Evolutionary conservation across 192 early-diverging fungal species (phyloP).

Genomic region (Backusella tuberculispora): DNA sequence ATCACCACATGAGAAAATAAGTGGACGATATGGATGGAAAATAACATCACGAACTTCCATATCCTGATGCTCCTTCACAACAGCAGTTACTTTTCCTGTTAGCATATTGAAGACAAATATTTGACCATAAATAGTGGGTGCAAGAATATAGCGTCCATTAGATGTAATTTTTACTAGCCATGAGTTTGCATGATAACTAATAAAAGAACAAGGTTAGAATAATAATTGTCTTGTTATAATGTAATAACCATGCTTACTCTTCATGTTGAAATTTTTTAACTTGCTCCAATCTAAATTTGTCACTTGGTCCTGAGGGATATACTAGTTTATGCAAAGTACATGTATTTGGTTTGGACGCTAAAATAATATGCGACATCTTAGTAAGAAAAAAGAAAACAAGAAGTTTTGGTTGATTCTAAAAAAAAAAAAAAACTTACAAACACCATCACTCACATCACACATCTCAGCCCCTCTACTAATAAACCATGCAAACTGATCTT

Average conservation of each 20-base stretch:
- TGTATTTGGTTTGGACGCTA: slow-evolving; percentile 83
- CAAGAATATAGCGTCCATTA: slow-evolving; percentile 88
- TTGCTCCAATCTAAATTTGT: slow-evolving; percentile 74
- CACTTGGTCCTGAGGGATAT: slow-evolving; percentile 76
- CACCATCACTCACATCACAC: slow-evolving; percentile 77
- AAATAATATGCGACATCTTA: not conserved
- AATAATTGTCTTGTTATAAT: not conserved
- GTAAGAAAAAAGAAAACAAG: not conserved
- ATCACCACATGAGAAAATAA: slow-evolving; percentile 87
- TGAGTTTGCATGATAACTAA: slow-evolving; percentile 86
- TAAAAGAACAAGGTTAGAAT: not conserved
- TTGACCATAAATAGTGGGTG: slow-evolving; percentile 88
- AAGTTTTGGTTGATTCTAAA: slow-evolving; percentile 20
- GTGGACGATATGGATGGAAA: slow-evolving; percentile 80
- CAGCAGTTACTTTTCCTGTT: slow-evolving; percentile 73
- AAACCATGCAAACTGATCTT: slow-evolving; percentile 71
- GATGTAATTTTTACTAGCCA: slow-evolving; percentile 91
- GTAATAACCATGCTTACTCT: slow-evolving; percentile 55
- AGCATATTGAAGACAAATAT: slow-evolving; percentile 83
- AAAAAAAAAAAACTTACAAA: slow-evolving; percentile 55
- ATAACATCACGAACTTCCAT: slow-evolving; percentile 93
- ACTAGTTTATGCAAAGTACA: slow-evolving; percentile 86
- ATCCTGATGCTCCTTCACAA: slow-evolving; percentile 89
- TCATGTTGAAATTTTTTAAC: slow-evolving; percentile 80
- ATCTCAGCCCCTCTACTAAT: slow-evolving; percentile 90